Base-by-base conservation (phyloP, 140 eudicot genomes). In the Oenanthe javanica region DNA sequence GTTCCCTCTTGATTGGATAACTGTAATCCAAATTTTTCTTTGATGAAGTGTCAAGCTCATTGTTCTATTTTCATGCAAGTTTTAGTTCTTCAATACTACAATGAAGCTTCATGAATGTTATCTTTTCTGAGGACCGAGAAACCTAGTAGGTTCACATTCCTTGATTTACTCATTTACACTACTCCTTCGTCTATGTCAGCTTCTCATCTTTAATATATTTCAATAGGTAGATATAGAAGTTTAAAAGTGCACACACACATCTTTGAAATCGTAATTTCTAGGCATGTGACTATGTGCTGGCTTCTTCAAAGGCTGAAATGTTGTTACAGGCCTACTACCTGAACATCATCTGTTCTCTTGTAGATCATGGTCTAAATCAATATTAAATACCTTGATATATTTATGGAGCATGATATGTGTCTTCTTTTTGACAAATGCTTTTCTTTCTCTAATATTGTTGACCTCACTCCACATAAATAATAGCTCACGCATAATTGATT, bases 401-500 rank as follows among this genome's bases (percentile, higher is more conserved):
- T 14, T 72, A 43, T 72, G 50, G 18, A 38, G 27, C 10, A 4
- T 21, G 45, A 31, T 31, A 25, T 70, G 19, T 69, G 75, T 70
- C 38, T 38, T 4, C 42, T 12, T 15, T 21, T 70, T 5, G 18
- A 40, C 12, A 1, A 5, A 15, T 71, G 42, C 52, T 72, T 72
- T 2, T 42, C 76, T 16, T n/a, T 46, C 55, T 47, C 31, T 74
- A 2, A 23, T 11, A 46, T 45, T 45, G 11, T 42, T 48, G 42
- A 48, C 27, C 12, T 75, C n/a, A n/a, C 48, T 75, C n/a, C 11
- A n/a, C 21, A 6, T 8, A 7, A 70, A 47, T 74, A 46, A n/a
- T 50, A 16, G 16, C 48, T 80, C 42, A 27, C 59, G 64, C 59
- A 61, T 75, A 64, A 72, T 77, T 40, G 72, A 49, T 25, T 57